These are phyloP conservation scores for Periconia macrospinosa DNA, from an alignment of 2,329 filamentous ascomycete species.

Conservation along the genomic window DNA sequence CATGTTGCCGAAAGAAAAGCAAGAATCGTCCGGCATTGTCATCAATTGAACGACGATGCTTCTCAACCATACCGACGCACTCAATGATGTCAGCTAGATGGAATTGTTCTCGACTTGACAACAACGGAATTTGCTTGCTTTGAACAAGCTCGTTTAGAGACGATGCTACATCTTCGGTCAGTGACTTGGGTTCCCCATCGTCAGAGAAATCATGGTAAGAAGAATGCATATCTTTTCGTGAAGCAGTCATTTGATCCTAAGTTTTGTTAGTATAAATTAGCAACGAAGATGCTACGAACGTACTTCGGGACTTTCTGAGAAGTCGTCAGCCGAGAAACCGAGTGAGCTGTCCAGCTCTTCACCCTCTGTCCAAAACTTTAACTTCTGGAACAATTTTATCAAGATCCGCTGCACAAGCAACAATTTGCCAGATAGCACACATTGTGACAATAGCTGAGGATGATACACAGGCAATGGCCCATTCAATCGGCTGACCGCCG, in stretches of 20 bases:
- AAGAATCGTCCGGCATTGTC: conserved; percentile 87
- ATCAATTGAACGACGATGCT: conserved; percentile 85
- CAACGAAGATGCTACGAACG: conserved; percentile 12
- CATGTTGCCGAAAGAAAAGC: conserved; percentile 82
- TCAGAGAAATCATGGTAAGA: conserved; percentile 57
- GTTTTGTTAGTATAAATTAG: conserved; percentile 9
- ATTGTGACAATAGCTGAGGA: conserved; percentile 86
- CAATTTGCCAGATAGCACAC: conserved; percentile 78
- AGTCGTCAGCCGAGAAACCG: conserved; percentile 55
- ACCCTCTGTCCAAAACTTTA: conserved; percentile 83
- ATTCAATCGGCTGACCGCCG: conserved; percentile 81
- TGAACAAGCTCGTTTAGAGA: conserved; percentile 77
- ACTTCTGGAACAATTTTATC: conserved; percentile 68
- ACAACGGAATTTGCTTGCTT: conserved; percentile 71
- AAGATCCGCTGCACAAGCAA: conserved; percentile 72
- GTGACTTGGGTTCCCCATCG: conserved; percentile 61
- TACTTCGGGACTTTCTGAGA: conserved; percentile 52
- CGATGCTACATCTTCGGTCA: conserved; percentile 71
- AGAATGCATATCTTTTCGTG: conserved; percentile 53
- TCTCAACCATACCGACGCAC: conserved; percentile 80
- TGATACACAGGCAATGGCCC: conserved; percentile 88
- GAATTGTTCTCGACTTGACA: conserved; percentile 85
- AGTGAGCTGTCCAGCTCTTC: conserved; percentile 80
- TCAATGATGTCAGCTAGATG: conserved; percentile 82
- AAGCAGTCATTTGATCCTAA: conserved; percentile 42